Percentiles rank a stretch among this genome's conserved stretches.
Evolutionary conservation across 1,139 yeast species (phyloP).

Genomic region (Geotrichum carabidarum): DNA sequence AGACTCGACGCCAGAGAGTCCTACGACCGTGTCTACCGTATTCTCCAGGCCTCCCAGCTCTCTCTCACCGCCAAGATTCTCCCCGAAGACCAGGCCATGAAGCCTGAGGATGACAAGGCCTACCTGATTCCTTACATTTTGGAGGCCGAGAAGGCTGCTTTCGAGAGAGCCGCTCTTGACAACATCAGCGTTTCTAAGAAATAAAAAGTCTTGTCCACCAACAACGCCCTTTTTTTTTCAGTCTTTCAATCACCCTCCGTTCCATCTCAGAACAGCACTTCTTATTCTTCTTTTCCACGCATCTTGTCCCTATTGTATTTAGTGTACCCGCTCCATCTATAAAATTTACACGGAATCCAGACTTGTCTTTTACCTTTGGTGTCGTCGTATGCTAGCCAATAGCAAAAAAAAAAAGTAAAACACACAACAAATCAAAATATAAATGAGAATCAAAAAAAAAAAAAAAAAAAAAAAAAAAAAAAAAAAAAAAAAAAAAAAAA

Average conservation of each 20-base stretch:
- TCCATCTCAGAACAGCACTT: not conserved
- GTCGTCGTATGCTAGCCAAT: not conserved
- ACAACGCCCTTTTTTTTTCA: not conserved
- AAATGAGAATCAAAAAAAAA: not conserved
- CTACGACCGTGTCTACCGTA: constrained; percentile 89
- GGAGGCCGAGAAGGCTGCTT: constrained; percentile 90
- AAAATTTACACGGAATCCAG: not conserved
- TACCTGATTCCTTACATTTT: constrained; percentile 83
- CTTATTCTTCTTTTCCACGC: not conserved
- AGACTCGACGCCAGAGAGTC: constrained; percentile 81
- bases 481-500: not conserved
- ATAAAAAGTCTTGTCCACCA: constrained; percentile 7
- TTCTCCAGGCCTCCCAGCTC: constrained; percentile 85
- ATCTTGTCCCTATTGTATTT: not conserved
- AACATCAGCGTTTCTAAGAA: constrained; percentile 50
- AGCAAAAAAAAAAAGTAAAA: too few species aligned
- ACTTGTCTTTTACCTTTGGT: not conserved
- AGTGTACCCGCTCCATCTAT: not conserved
- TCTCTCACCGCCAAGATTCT: constrained; percentile 78
- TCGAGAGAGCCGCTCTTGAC: constrained; percentile 84
- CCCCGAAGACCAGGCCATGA: constrained; percentile 73
- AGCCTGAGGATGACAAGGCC: constrained; percentile 77
- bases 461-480: not conserved
- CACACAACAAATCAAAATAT: not conserved
- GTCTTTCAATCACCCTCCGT: not conserved